Evolutionary conservation across 1,284 basidiomycete genomes (phyloP).

Genomic region (Pseudozyma tsukubaensis): DNA sequence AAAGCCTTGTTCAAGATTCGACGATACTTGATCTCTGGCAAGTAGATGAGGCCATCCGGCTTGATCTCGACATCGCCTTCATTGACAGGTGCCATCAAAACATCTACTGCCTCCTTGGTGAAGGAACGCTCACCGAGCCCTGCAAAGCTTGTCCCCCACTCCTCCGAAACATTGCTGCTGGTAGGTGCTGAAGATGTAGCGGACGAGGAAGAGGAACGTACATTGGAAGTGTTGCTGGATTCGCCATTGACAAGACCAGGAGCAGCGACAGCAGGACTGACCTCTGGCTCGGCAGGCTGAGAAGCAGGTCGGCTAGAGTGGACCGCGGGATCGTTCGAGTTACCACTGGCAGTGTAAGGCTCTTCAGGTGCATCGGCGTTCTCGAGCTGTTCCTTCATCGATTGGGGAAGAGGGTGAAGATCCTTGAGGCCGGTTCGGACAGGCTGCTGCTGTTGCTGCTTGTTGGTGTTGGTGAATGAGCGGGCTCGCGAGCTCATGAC

Average conservation of each 20-base stretch:
- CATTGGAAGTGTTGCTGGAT: conserved; percentile 17
- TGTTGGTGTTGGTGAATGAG: conserved; percentile 4
- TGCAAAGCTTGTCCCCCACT: conserved; percentile 89
- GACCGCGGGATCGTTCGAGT: conserved; percentile 51
- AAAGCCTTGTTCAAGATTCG: conserved; percentile 92
- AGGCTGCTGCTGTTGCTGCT: conserved; percentile 21
- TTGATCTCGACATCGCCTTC: conserved; percentile 89
- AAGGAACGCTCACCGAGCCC: conserved; percentile 86
- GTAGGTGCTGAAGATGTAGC: conserved; percentile 13
- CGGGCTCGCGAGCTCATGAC: conserved; percentile 29
- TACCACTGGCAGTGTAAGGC: conserved; percentile 47
- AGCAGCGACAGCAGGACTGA: conserved; percentile 47
- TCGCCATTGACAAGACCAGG: conserved; percentile 34
- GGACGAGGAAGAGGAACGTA: conserved; percentile 5
- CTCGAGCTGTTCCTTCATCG: conserved; percentile 48
- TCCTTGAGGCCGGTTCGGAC: conserved; percentile 44
- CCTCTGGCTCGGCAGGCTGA: conserved; percentile 38
- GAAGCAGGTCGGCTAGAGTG: conserved; percentile 52
- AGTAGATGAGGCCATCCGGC: conserved; percentile 92
- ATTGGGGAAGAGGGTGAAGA: conserved; percentile 42
- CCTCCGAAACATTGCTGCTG: conserved; percentile 36
- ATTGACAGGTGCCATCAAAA: conserved; percentile 81
- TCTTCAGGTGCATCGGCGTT: conserved; percentile 23
- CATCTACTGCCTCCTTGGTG: conserved; percentile 78
- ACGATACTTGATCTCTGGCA: conserved; percentile 98